These are phyloP conservation scores for Phylloporus gajari DNA, from an alignment of 1,284 basidiomycete species.

Conservation along the genomic window DNA sequence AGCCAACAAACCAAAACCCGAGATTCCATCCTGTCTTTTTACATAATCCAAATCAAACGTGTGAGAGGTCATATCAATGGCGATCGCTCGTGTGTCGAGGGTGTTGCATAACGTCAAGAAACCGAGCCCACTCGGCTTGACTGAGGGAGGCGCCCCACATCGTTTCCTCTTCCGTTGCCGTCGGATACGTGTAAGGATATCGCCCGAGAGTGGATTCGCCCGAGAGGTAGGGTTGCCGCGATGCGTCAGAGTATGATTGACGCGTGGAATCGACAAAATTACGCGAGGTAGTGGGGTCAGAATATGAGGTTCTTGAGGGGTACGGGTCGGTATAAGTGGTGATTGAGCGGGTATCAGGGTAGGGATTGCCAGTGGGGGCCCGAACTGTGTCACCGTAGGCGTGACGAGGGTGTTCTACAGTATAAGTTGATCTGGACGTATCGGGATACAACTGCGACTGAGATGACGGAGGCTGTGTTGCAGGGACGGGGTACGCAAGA, in stretches of 20 bases:
- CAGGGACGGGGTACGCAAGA: slow-evolving; percentile 33
- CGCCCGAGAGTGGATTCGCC: slow-evolving; percentile 37
- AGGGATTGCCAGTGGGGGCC: slow-evolving; percentile 40
- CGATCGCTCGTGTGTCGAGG: slow-evolving; percentile 47
- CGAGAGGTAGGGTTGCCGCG: slow-evolving; percentile 42
- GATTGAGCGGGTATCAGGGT: slow-evolving; percentile 38
- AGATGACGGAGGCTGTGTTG: slow-evolving; percentile 36
- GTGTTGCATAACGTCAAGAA: slow-evolving; percentile 58
- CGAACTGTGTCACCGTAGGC: slow-evolving; percentile 36
- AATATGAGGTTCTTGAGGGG: slow-evolving; percentile 33
- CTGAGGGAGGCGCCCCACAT: slow-evolving; percentile 72
- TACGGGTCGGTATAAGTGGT: slow-evolving; percentile 40
- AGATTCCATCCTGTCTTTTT: slow-evolving; percentile 43
- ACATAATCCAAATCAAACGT: slow-evolving; percentile 38
- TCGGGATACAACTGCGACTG: slow-evolving; percentile 43
- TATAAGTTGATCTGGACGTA: slow-evolving; percentile 33
- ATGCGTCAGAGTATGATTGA: slow-evolving; percentile 41
- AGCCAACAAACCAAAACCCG: slow-evolving; percentile 32
- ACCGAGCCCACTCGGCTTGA: slow-evolving; percentile 65
- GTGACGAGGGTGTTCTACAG: slow-evolving; percentile 36
- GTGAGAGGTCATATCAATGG: slow-evolving; percentile 32
- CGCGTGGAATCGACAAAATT: slow-evolving; percentile 36
- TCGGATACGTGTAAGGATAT: slow-evolving; percentile 49
- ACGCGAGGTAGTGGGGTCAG: slow-evolving; percentile 40
- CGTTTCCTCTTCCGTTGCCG: slow-evolving; percentile 54